Base-by-base conservation (phyloP, 148 eudicot species). In the Vaccinium corymbosum region DNA sequence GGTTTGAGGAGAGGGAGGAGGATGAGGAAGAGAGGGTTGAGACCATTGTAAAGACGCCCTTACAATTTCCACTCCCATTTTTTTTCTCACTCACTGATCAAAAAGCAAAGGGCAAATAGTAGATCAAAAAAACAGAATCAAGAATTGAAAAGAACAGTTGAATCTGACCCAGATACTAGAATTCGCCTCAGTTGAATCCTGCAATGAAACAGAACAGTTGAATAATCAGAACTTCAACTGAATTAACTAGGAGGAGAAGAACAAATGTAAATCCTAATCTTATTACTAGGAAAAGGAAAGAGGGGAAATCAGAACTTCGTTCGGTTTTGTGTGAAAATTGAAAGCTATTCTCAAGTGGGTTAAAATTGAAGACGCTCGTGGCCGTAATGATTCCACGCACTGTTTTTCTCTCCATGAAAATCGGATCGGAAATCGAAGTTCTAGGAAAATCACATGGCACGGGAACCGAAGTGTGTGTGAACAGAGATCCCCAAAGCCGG, bases 11-110 rank as follows among this genome's bases (percentile, higher is more conserved):
- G 86, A 88, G 76, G 89, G 85, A 10, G 92, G 64, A 1, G 90
- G 88, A 29, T 79, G 92, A 46, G 88, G 89, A 61, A 92, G 57
- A n/a, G 93, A 87, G 46, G 90, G 85, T 12, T 90, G 97, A n/a
- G 90, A 82, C 93, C 82, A 90, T 56, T 90, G 90, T 48, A 95
- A 78, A 82, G 86, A 89, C 2, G 91, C 86, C 62, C 89, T 87
- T 42, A 86, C 90, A 59, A 88, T 88, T 74, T 90, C 90, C 52
- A 85, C 91, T 42, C 71, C 89, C 94, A 89, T 92, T 79, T 32
- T 89, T 42, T 64, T 0, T 8, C 57, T 55, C 73, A 27, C 73
- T 68, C 42, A 29, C 73, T 29, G 53, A 27, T 12, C 17, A 68
- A 66, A 66, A 27, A 25, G 14, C 72, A 22, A 7, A 62, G 6